Percentiles rank a stretch among this genome's conserved stretches.
Conservation (phyloP, 192 early-diverging fungal species). For the Thamnidium elegans region DNA sequence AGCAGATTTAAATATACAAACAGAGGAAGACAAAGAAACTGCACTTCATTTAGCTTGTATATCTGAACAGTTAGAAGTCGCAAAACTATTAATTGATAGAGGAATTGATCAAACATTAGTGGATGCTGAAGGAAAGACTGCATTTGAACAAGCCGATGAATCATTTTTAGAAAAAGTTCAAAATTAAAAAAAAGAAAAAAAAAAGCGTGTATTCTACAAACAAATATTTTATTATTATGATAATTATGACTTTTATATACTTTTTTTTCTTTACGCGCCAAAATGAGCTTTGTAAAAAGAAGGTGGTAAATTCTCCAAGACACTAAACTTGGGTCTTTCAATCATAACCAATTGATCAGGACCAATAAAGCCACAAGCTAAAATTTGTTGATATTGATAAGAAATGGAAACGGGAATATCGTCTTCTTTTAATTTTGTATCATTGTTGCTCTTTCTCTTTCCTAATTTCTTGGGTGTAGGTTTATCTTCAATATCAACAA, state of each 20-base stretch:
- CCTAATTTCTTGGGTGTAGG: constrained; percentile 39
- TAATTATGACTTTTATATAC: background rate
- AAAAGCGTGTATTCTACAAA: background rate
- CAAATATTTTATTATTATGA: constrained; percentile 10
- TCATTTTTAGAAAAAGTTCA: background rate
- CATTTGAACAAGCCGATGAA: constrained; percentile 21
- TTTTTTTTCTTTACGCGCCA: constrained; percentile 56
- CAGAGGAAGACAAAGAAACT: constrained; percentile 23
- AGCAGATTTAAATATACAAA: constrained; percentile 31
- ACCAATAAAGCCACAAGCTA: constrained; percentile 75
- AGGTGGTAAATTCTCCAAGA: constrained; percentile 73
- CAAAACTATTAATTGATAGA: constrained; percentile 17
- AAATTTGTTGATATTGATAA: constrained; percentile 80
- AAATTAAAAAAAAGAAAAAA: background rate
- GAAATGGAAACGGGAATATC: constrained; percentile 66
- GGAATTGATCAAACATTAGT: constrained; percentile 17
- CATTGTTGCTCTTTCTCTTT: constrained; percentile 49
- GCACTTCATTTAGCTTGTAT: constrained; percentile 37
- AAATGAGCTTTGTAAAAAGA: constrained; percentile 84
- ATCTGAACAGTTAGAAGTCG: constrained; percentile 28
- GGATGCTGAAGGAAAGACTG: constrained; percentile 28
- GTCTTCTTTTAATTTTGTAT: constrained; percentile 52
- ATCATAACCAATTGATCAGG: constrained; percentile 77
- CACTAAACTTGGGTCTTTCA: constrained; percentile 82
- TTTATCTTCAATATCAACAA: constrained; percentile 67